Conservation (phyloP, 2,329 filamentous ascomycete species). For the Clathrospora elynae region DNA sequence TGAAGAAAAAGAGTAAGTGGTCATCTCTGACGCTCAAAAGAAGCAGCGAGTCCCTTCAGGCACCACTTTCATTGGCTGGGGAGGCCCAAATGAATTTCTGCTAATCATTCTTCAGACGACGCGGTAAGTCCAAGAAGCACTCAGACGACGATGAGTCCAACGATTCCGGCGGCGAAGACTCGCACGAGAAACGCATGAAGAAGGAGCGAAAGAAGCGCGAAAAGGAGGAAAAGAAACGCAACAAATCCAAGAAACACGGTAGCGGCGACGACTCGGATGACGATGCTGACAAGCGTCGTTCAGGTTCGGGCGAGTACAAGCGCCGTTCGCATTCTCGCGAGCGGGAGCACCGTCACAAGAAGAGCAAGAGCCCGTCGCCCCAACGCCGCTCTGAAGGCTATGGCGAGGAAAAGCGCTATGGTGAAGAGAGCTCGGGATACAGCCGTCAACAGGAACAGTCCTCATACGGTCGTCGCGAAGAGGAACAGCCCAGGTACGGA, state of each 20-base stretch:
- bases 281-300: slow-evolving; percentile 28
- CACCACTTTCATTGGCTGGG: no score
- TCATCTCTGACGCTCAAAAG: neutral
- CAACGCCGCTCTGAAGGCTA: slow-evolving; percentile 32
- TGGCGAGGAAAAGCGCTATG: slow-evolving; percentile 33
- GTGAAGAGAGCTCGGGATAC: slow-evolving; percentile 22
- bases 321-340: slow-evolving; percentile 21
- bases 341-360: slow-evolving; percentile 24
- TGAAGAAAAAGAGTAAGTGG: slow-evolving; percentile 48
- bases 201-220: slow-evolving; percentile 31
- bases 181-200: slow-evolving; percentile 26
- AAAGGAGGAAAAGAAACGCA: slow-evolving; percentile 27
- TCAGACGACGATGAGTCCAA: slow-evolving; percentile 46
- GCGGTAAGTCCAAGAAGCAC: slow-evolving; percentile 48
- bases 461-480: slow-evolving; percentile 17
- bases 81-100: no score
- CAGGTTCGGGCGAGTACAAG: slow-evolving; percentile 24
- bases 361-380: slow-evolving; percentile 30
- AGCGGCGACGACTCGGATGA: slow-evolving; percentile 18
- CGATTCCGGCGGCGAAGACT: slow-evolving; percentile 37
- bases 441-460: slow-evolving; percentile 18
- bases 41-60: no score
- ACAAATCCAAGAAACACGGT: slow-evolving; percentile 21
- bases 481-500: slow-evolving; percentile 10
- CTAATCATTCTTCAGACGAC: slow-evolving; percentile 35